Percentiles rank a stretch among this genome's conserved stretches.
These are phyloP conservation scores for Yarrowia sp. DNA, from an alignment of 805 yeast species.

Conservation along the genomic window DNA sequence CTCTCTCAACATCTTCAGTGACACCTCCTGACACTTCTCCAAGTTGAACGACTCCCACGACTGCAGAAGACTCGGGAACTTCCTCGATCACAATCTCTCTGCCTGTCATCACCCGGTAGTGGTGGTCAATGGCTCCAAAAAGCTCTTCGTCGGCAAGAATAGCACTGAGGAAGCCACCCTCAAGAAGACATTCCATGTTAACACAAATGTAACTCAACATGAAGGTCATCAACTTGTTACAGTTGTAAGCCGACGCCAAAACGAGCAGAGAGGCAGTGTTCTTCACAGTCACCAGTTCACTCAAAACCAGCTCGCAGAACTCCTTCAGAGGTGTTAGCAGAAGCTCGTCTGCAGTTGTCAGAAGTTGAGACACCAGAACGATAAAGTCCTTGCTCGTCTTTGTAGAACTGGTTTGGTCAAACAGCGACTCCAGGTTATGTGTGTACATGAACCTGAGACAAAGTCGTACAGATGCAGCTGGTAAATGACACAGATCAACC, in stretches of 20 bases:
- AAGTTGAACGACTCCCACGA: background rate
- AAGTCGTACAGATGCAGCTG: constrained; percentile 45
- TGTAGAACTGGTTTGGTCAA: constrained; percentile 34
- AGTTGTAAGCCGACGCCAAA: constrained; percentile 51
- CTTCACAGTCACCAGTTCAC: constrained; percentile 41
- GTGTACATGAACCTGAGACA: constrained; percentile 58
- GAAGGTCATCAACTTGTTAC: constrained; percentile 53
- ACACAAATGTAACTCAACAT: constrained; percentile 67
- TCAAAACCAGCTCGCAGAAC: constrained; percentile 50
- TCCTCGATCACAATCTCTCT: background rate
- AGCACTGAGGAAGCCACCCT: constrained; percentile 31
- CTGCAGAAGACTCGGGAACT: background rate
- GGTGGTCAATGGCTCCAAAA: constrained; percentile 18
- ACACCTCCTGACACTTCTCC: background rate
- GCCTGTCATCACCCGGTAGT: constrained; percentile 9
- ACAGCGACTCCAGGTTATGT: constrained; percentile 35
- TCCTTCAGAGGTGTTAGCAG: constrained; percentile 57
- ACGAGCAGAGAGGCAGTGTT: constrained; percentile 56
- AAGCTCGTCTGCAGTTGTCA: constrained; percentile 62
- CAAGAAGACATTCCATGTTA: constrained; percentile 60
- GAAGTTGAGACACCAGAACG: constrained; percentile 52
- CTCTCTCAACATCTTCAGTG: background rate
- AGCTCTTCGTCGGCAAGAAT: background rate
- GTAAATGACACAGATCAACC: constrained; percentile 46
- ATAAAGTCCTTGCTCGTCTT: constrained; percentile 44